Evolutionary conservation across 1,139 yeast genomes (phyloP).

Genomic region (Geotrichum carabidarum): DNA sequence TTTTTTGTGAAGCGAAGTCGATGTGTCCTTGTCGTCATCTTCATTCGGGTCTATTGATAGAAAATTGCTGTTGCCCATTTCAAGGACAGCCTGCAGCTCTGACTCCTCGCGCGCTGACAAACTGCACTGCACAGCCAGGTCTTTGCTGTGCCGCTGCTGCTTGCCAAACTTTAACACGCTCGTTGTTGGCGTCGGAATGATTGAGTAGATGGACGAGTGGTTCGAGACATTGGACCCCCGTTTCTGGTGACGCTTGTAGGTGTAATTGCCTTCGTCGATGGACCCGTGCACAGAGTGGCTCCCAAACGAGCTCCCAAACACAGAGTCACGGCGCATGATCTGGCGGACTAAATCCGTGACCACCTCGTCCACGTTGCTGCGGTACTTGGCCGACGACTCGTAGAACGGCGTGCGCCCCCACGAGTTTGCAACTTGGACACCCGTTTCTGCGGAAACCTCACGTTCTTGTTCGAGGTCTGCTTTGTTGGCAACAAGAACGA

Average conservation of each 20-base stretch:
- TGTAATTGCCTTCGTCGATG: slow-evolving; percentile 2
- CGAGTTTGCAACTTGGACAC: slow-evolving; percentile 65
- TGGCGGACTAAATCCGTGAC: slow-evolving; percentile 85
- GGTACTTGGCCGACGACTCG: slow-evolving; percentile 77
- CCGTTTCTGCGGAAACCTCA: slow-evolving; percentile 33
- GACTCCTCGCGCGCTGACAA: not conserved
- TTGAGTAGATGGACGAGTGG: not conserved
- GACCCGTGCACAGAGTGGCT: slow-evolving; percentile 1
- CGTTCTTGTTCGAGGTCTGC: slow-evolving; percentile 75
- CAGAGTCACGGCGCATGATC: slow-evolving; percentile 38
- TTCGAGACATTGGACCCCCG: slow-evolving; percentile 1
- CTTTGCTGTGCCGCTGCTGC: not conserved
- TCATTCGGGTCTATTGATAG: not conserved
- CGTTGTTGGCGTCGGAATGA: not conserved
- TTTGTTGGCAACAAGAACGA: slow-evolving; percentile 44
- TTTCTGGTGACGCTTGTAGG: not conserved
- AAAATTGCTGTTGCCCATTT: not conserved
- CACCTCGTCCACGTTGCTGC: slow-evolving; percentile 82
- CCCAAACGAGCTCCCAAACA: slow-evolving; percentile 18
- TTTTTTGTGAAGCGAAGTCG: not conserved
- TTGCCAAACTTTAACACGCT: not conserved
- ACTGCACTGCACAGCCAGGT: not conserved
- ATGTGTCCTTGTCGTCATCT: not conserved
- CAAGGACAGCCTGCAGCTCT: not conserved
- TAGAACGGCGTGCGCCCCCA: slow-evolving; percentile 85